Evolutionary conservation across 2,329 filamentous ascomycete species (phyloP).

Genomic region (Fusarium subtropicale): DNA sequence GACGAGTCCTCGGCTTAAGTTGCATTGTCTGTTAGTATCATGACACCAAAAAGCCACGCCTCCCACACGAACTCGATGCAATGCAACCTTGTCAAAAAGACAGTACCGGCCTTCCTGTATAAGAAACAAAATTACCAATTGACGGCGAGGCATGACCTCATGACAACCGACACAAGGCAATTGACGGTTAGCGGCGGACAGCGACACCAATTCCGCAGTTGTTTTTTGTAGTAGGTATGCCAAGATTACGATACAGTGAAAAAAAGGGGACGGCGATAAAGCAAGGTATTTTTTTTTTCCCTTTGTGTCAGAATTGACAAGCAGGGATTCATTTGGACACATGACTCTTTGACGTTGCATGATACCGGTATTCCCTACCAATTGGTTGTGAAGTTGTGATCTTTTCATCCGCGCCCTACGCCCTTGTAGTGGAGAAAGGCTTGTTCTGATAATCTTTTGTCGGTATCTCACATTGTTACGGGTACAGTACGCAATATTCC

Average conservation of each 20-base stretch:
- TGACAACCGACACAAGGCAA: conserved; percentile 35
- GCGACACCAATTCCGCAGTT: conserved; percentile 37
- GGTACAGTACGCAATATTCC: conserved; percentile 10
- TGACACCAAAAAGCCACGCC: conserved; percentile 14
- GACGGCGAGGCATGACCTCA: conserved; percentile 24
- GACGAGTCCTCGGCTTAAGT: not conserved
- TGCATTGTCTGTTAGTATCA: conserved; percentile 12
- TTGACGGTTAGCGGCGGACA: conserved; percentile 44
- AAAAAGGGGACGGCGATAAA: not conserved
- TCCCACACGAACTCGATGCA: conserved; percentile 26
- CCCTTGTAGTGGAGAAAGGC: conserved; percentile 24
- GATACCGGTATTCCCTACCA: not conserved
- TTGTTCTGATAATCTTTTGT: not conserved
- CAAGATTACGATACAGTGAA: not conserved
- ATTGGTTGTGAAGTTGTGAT: not conserved
- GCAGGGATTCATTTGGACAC: conserved; percentile 19
- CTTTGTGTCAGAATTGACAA: conserved; percentile 29
- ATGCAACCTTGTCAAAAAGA: conserved; percentile 29
- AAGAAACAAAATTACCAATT: not conserved
- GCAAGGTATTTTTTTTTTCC: not conserved
- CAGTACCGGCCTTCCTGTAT: not conserved
- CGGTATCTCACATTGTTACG: no score
- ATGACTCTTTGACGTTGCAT: conserved; percentile 18
- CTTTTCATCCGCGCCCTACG: not conserved
- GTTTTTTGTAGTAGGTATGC: not conserved